Base-by-base conservation (phyloP, 2,329 filamentous ascomycete genomes). In the Phaeosphaeria sp. region DNA sequence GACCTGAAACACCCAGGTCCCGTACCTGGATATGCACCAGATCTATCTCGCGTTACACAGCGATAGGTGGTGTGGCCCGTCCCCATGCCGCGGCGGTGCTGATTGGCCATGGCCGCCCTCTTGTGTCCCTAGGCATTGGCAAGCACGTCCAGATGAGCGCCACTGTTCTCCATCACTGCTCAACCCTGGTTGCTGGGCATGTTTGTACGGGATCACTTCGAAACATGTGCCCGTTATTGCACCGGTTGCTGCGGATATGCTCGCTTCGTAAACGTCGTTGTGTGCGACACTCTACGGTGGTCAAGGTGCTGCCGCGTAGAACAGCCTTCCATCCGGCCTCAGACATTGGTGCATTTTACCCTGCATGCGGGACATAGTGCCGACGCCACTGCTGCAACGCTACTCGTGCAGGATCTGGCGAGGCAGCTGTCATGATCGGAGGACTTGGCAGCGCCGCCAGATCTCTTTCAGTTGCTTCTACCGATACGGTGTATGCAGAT, bases 381-480 rank as follows among this genome's bases (percentile, higher is more conserved):
- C 69, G 68, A 62, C 61, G 63, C 66, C 64, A 67, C 60, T 48
- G 57, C 63, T 67, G 66, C 64, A 60, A 52, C 67, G 63, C 67
- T 62, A 67, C 55, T 25, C 39, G 56, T 69, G 67, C 68, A 72
- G 66, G 66, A 72, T 72, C 65, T 74, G 63, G 62, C 50, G 60
- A 64, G 56, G 66, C 56, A 64, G 60, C 61, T 67, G 68, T 67
- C 68, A 72, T 62, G 64, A 66, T 68, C 68, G 61, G 56, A 52
- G 50, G 59, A 57, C 52, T 63, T 33, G 41, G 44, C 50, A 58
- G 58, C 60, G 59, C 63, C 64, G 63, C 65, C 60, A 74, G 70
- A 74, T 73, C 71, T 69, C 56, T 63, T 60, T 63, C 64, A 64
- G 48, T 62, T 63, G 59, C 59, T 63, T 62, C 46, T 50, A 56